Percentiles rank a stretch among this genome's conserved stretches.
Conservation (phyloP, 345 rosid species). For the Eucalyptus viminalis region DNA sequence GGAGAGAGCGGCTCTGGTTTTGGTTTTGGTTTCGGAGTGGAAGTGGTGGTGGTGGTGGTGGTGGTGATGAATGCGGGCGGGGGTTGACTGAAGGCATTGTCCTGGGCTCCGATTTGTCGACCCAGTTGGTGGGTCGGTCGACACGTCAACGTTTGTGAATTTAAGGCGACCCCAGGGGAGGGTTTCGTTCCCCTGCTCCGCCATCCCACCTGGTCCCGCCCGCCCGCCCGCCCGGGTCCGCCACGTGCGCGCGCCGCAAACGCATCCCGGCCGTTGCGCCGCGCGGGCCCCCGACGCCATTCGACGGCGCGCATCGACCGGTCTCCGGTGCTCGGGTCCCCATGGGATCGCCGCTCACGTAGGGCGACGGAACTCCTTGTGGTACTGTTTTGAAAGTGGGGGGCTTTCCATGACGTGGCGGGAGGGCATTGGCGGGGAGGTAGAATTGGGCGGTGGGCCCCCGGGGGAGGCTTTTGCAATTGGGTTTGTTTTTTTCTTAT, state of each 20-base stretch:
- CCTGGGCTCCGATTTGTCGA: neutral
- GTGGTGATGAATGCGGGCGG: neutral
- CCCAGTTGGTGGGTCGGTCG: conserved; percentile 2
- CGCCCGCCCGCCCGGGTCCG: neutral
- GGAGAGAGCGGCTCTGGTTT: neutral
- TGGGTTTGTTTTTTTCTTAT: neutral
- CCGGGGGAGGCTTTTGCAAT: neutral
- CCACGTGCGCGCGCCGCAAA: neutral
- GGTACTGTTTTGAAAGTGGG: neutral
- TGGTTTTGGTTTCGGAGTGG: neutral
- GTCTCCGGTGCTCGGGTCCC: neutral
- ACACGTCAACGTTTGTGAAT: conserved; percentile 34
- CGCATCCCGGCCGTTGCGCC: neutral
- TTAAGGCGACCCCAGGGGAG: conserved; percentile 10
- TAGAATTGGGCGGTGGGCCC: neutral
- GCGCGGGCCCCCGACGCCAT: neutral
- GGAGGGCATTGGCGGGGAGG: neutral
- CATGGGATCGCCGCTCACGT: neutral
- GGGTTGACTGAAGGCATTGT: neutral
- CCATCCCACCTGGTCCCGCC: neutral
- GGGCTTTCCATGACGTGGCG: neutral
- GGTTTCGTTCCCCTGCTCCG: neutral
- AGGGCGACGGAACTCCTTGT: neutral
- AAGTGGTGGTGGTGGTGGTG: neutral
- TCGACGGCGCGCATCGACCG: neutral